Conservation (phyloP, 2,329 filamentous ascomycete genomes). For the Nannizzia gypsea region DNA sequence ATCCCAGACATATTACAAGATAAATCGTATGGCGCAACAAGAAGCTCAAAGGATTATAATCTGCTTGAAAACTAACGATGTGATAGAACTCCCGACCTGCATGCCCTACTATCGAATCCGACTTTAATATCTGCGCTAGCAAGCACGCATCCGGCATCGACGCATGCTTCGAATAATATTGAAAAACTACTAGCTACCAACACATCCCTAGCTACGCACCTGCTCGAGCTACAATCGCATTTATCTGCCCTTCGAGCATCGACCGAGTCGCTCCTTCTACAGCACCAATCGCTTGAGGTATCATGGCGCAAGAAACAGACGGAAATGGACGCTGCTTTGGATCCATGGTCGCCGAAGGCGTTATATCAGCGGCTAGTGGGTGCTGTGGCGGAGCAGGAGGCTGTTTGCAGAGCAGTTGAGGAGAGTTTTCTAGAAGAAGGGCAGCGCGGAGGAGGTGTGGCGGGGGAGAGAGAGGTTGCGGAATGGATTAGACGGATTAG, state of each 20-base stretch:
- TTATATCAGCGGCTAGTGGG: constrained; percentile 72
- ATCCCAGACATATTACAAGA: constrained; percentile 64
- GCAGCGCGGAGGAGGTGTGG: constrained; percentile 35
- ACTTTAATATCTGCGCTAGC: constrained; percentile 63
- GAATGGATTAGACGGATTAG: constrained; percentile 78
- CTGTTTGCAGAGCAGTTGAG: constrained; percentile 68
- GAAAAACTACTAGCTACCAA: constrained; percentile 58
- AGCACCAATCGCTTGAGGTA: constrained; percentile 77
- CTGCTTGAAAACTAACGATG: constrained; percentile 5
- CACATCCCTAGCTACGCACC: constrained; percentile 49
- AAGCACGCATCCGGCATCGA: constrained; percentile 60
- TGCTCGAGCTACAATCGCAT: constrained; percentile 35
- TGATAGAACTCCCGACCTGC: constrained; percentile 41
- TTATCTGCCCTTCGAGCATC: constrained; percentile 46
- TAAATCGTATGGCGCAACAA: constrained; percentile 53
- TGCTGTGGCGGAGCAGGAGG: constrained; percentile 70
- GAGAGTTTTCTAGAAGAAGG: constrained; percentile 76
- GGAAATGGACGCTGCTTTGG: constrained; percentile 75
- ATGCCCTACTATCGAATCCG: constrained; percentile 62
- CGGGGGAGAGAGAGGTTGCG: constrained; percentile 66
- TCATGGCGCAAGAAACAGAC: constrained; percentile 81
- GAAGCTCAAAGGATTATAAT: too few relatives aligned
- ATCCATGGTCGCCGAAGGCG: constrained; percentile 73
- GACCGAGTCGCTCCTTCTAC: constrained; percentile 69
- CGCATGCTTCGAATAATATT: constrained; percentile 53